These are phyloP conservation scores for Pseudogymnoascus sp. DNA, from an alignment of 2,329 filamentous ascomycete genomes.

Conservation along the genomic window DNA sequence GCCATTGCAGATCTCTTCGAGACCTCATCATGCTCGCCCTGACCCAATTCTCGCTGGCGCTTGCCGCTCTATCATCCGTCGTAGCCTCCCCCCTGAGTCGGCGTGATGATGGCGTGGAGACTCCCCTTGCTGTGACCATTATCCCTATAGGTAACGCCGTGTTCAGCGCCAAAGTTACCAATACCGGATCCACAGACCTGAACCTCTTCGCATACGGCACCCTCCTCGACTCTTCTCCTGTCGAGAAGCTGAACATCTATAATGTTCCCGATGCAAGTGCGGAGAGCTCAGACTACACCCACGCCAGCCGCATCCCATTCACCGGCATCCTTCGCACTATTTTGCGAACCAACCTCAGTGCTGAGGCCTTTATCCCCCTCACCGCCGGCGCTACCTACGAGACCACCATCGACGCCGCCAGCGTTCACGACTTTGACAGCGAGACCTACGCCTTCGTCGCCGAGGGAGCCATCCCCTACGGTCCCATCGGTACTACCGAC, in stretches of 20 bases:
- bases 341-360: slow-evolving; percentile 28
- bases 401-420: slow-evolving; percentile 36
- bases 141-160: slow-evolving; percentile 30
- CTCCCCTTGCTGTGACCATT: slow-evolving; percentile 20
- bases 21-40: slow-evolving; percentile 24
- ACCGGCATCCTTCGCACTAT: slow-evolving; percentile 36
- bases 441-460: slow-evolving; percentile 50
- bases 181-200: slow-evolving; percentile 31
- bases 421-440: slow-evolving; percentile 36
- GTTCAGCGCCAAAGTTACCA: slow-evolving; percentile 34
- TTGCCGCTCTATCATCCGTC: slow-evolving; percentile 12
- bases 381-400: slow-evolving; percentile 34
- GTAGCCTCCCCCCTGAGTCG: slow-evolving; percentile 19
- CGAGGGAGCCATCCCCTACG: slow-evolving; percentile 48
- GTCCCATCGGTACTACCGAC: slow-evolving; percentile 42
- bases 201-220: slow-evolving; percentile 35
- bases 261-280: slow-evolving; percentile 1
- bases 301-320: slow-evolving; percentile 29
- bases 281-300: neutral
- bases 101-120: slow-evolving; percentile 26
- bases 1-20: slow-evolving; percentile 17
- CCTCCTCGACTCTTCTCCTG: slow-evolving; percentile 33
- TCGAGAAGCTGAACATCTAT: slow-evolving; percentile 34
- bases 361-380: slow-evolving; percentile 34
- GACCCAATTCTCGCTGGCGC: slow-evolving; percentile 15